Percentiles rank a stretch among this genome's conserved stretches.
Evolutionary conservation across 345 rosid genomes (phyloP).

Genomic region (Barbarea vulgaris): DNA sequence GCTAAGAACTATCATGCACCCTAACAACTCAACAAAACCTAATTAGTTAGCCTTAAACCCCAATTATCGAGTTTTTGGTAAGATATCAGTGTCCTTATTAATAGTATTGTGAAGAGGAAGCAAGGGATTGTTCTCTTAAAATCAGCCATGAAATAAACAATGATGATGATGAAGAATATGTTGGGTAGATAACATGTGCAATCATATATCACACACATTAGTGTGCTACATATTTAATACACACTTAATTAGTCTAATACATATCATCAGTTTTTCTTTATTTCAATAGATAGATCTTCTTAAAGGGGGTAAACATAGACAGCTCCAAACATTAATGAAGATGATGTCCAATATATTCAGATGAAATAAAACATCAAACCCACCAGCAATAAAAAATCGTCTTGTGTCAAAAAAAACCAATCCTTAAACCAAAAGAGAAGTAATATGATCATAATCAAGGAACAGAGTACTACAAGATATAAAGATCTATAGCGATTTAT

Average conservation of each 20-base stretch:
- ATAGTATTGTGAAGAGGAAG: conserved; percentile 73
- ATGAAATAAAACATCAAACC: conserved; percentile 68
- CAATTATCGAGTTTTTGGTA: conserved; percentile 44
- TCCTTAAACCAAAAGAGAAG: no score
- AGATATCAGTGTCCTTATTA: conserved; percentile 70
- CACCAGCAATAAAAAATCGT: conserved; percentile 39
- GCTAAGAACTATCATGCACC: background rate
- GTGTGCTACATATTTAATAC: conserved; percentile 71
- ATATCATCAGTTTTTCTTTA: conserved; percentile 79
- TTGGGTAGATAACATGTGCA: conserved; percentile 70
- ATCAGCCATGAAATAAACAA: conserved; percentile 55
- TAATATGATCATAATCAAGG: no score
- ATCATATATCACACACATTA: conserved; percentile 72
- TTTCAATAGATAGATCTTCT: conserved; percentile 68
- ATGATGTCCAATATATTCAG: conserved; percentile 78
- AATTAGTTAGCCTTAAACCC: background rate
- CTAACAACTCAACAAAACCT: background rate
- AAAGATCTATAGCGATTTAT: no score
- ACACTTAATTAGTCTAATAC: conserved; percentile 61
- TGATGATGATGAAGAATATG: conserved; percentile 62
- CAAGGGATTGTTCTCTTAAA: conserved; percentile 13
- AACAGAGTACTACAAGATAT: no score
- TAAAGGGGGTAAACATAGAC: conserved; percentile 83
- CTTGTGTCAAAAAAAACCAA: no score
- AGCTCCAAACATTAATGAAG: conserved; percentile 68